Evolutionary conservation across 2,329 filamentous ascomycete genomes (phyloP).

Genomic region (Monascus ruber): DNA sequence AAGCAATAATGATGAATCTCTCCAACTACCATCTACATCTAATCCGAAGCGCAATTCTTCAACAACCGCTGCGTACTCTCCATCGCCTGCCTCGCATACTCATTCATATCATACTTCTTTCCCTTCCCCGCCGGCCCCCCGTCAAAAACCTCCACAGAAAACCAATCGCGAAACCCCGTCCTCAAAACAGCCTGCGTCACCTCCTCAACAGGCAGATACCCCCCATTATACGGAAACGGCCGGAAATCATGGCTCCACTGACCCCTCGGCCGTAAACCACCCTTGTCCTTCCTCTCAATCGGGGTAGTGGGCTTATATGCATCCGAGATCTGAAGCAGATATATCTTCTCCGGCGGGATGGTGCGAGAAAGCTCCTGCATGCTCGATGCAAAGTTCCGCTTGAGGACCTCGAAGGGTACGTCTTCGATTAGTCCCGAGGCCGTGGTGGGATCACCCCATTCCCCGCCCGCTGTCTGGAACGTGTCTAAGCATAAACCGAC

Average conservation of each 20-base stretch:
- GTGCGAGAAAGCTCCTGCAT: constrained; percentile 45
- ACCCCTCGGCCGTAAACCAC: constrained; percentile 48
- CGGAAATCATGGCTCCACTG: constrained; percentile 62
- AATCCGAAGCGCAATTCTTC: constrained; percentile 21
- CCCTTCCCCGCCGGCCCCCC: constrained; percentile 43
- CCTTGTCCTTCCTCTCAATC: constrained; percentile 40
- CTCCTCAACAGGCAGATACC: constrained; percentile 57
- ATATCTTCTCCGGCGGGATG: constrained; percentile 60
- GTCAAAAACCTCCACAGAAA: constrained; percentile 62
- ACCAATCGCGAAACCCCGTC: constrained; percentile 57
- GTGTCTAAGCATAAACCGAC: constrained; percentile 67
- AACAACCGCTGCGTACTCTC: constrained; percentile 37
- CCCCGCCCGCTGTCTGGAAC: constrained; percentile 61
- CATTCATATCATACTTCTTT: constrained; percentile 37
- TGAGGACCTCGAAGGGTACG: constrained; percentile 35
- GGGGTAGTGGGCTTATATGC: constrained; percentile 54
- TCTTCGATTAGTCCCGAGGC: constrained; percentile 47
- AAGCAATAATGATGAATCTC: background rate
- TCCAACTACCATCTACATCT: background rate
- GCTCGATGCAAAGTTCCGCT: constrained; percentile 41
- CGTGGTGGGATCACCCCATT: constrained; percentile 63
- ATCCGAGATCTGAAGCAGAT: constrained; percentile 62
- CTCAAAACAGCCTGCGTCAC: constrained; percentile 54
- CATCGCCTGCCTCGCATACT: constrained; percentile 43
- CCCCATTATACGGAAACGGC: constrained; percentile 57